phyloP scores from a whole-genome alignment of 305 asterid species.

The Salvia sclarea region DNA sequence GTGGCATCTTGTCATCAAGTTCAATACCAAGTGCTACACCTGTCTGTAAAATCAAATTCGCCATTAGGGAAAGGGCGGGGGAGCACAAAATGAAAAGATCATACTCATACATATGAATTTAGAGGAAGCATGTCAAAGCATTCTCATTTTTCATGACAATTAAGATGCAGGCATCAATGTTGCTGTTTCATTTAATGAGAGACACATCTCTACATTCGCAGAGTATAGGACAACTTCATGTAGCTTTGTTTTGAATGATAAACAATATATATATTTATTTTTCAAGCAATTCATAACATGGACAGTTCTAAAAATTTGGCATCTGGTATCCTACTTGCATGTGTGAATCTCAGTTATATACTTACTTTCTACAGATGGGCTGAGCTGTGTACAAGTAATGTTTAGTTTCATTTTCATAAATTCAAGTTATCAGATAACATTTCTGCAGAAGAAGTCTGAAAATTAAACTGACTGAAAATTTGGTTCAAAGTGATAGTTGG shows the following conservation, averaged over 20 bases:
- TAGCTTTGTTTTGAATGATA: background rate
- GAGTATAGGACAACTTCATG: too few relatives aligned
- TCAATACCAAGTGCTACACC: slow-evolving; percentile 70
- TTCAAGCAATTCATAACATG: background rate
- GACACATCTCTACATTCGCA: background rate
- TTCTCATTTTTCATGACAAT: background rate
- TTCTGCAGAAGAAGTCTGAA: slow-evolving; percentile 12
- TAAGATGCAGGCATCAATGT: background rate
- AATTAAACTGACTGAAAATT: background rate
- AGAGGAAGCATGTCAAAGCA: background rate
- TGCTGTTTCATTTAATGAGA: background rate
- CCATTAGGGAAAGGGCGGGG: background rate
- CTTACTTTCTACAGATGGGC: background rate
- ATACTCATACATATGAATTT: slow-evolving; percentile 11
- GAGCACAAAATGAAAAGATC: background rate
- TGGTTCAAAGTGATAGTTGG: slow-evolving; percentile 13
- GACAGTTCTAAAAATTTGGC: background rate
- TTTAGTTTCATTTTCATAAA: background rate
- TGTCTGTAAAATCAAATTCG: slow-evolving; percentile 45
- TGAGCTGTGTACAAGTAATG: slow-evolving; percentile 1
- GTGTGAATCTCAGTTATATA: background rate
- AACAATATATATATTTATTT: background rate
- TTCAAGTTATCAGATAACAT: background rate
- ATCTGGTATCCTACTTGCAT: slow-evolving; percentile 10
- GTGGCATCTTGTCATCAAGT: slow-evolving; percentile 68